phyloP scores from a whole-genome alignment of 768 basidiomycete genomes.

The Rossbeevera mucosa region DNA sequence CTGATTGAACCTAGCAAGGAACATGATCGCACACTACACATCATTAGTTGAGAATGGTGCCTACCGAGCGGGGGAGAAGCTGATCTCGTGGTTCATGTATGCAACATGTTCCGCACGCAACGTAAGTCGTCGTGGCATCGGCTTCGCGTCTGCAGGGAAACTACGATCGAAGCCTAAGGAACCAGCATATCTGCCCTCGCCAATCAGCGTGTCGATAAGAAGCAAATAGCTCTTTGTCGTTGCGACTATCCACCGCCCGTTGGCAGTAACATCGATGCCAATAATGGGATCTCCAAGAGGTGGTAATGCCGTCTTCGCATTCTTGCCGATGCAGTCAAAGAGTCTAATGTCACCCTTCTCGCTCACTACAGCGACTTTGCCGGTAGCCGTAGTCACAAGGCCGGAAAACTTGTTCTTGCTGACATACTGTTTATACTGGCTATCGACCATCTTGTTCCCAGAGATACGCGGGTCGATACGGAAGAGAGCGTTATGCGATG shows the following conservation, averaged over 20 bases:
- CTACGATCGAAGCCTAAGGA: slow-evolving; percentile 87
- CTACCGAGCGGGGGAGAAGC: slow-evolving; percentile 92
- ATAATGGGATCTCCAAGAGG: slow-evolving; percentile 93
- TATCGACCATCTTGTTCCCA: slow-evolving; percentile 90
- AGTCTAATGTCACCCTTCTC: slow-evolving; percentile 95
- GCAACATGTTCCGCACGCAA: slow-evolving; percentile 89
- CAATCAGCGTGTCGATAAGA: slow-evolving; percentile 92
- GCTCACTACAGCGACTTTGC: slow-evolving; percentile 89
- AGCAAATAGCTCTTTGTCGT: slow-evolving; percentile 93
- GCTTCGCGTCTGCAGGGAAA: slow-evolving; percentile 94
- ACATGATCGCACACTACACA: background rate
- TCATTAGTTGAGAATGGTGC: slow-evolving; percentile 6
- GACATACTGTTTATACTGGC: slow-evolving; percentile 92
- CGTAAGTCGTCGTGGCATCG: slow-evolving; percentile 82
- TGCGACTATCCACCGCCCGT: slow-evolving; percentile 92
- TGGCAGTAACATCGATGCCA: slow-evolving; percentile 90
- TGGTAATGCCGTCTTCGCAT: slow-evolving; percentile 95
- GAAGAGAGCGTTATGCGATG: slow-evolving; percentile 94
- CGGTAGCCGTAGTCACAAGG: slow-evolving; percentile 79
- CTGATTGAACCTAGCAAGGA: slow-evolving; percentile 74
- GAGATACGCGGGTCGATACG: slow-evolving; percentile 94
- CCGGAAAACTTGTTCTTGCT: slow-evolving; percentile 95
- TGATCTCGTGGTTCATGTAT: slow-evolving; percentile 85
- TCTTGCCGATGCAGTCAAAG: slow-evolving; percentile 96
- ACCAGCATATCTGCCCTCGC: slow-evolving; percentile 81